Percentiles rank a stretch among this genome's conserved stretches.
phyloP scores from a whole-genome alignment of 345 rosid species.

The Populus davidiana region DNA sequence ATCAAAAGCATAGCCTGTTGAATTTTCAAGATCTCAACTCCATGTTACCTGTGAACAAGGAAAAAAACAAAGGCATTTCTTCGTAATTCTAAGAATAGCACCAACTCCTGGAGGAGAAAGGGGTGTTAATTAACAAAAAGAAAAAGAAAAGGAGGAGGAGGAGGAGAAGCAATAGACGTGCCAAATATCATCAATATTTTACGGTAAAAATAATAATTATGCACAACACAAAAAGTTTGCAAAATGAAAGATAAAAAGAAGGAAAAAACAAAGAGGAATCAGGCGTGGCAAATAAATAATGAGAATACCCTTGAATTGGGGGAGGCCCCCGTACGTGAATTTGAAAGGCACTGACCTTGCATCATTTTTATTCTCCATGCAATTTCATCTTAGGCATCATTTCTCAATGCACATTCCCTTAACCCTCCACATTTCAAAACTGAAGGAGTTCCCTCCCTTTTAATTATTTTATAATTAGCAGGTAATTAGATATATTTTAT shows the following conservation, averaged over 20 bases:
- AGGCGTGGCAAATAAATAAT: slow-evolving; percentile 71
- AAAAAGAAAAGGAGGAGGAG: not conserved
- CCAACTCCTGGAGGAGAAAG: not conserved
- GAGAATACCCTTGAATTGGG: slow-evolving; percentile 52
- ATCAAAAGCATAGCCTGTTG: not conserved
- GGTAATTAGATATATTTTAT: not conserved
- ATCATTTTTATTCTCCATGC: slow-evolving; percentile 61
- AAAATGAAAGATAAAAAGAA: not conserved
- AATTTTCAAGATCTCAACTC: slow-evolving; percentile 28
- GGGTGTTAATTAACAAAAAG: slow-evolving; percentile 13
- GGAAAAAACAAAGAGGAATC: slow-evolving; percentile 25
- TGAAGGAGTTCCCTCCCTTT: slow-evolving; percentile 6
- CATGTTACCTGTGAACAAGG: too few relatives aligned
- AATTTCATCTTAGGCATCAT: slow-evolving; percentile 44
- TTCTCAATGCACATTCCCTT: slow-evolving; percentile 16
- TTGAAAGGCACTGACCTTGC: slow-evolving; percentile 39
- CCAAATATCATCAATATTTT: slow-evolving; percentile 39
- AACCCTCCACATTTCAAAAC: slow-evolving; percentile 14
- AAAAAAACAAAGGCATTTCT: too few relatives aligned
- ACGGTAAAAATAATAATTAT: slow-evolving; percentile 34
- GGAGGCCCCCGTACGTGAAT: slow-evolving; percentile 41
- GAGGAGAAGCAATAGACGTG: slow-evolving; percentile 30
- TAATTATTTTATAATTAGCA: not conserved
- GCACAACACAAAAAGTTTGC: slow-evolving; percentile 23
- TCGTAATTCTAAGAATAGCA: too few relatives aligned